These are phyloP conservation scores for Acanthamoeba sp. DNA, from an alignment of 208 protist genomes.

Conservation along the genomic window DNA sequence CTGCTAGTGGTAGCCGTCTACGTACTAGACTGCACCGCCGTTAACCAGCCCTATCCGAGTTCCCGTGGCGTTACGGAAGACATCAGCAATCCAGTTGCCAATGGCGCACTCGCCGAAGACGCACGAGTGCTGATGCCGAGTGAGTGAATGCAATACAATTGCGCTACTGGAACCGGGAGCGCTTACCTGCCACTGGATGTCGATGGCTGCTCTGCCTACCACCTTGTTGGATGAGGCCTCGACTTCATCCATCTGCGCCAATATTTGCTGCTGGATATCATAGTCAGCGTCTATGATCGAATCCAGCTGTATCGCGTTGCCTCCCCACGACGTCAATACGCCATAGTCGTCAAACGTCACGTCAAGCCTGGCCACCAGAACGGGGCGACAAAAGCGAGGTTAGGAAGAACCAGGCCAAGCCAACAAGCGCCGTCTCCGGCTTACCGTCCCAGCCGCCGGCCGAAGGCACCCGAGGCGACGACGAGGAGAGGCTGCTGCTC, in stretches of 20 bases:
- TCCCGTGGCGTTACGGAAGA: constrained; percentile 28
- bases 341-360: constrained; percentile 45
- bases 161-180: not conserved
- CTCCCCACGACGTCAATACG: not conserved
- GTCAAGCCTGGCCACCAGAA: not conserved
- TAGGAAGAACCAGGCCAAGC: too few relatives aligned
- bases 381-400: not conserved
- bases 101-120: constrained; percentile 56
- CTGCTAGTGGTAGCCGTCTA: not conserved
- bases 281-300: not conserved
- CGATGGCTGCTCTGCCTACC: not conserved
- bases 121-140: not conserved
- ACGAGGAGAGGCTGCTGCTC: not conserved
- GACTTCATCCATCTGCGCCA: not conserved
- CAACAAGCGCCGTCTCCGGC: too few relatives aligned
- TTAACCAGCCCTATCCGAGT: constrained; percentile 52
- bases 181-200: constrained; percentile 4
- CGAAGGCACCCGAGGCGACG: not conserved
- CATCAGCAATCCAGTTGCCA: constrained; percentile 31
- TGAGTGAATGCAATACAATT: not conserved
- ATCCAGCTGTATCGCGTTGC: not conserved
- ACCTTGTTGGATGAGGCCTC: not conserved
- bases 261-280: not conserved
- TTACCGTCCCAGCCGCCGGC: not conserved
- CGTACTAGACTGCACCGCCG: constrained; percentile 49